Evolutionary conservation across 2,329 filamentous ascomycete genomes (phyloP).

Genomic region (Tothia fuscella): DNA sequence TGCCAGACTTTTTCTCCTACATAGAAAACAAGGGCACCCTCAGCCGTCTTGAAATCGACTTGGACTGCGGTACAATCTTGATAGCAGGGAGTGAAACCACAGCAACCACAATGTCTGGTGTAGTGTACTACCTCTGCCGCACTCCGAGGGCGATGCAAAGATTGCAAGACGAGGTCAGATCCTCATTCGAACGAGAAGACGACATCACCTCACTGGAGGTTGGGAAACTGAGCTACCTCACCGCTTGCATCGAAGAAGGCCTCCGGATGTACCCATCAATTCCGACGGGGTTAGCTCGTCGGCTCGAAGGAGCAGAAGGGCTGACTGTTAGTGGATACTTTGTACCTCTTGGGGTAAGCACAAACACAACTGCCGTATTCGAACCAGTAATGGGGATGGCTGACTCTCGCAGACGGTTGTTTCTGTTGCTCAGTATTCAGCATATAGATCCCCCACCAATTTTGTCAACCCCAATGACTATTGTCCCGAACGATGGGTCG

Average conservation of each 20-base stretch:
- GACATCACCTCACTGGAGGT: slow-evolving; percentile 5
- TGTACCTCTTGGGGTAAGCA: no score
- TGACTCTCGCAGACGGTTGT: background rate
- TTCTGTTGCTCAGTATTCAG: background rate
- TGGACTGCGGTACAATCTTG: no score
- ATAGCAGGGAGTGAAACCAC: slow-evolving; percentile 10
- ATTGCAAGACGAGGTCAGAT: slow-evolving; percentile 5
- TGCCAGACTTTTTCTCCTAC: no score
- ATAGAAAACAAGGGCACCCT: no score
- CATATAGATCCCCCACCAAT: slow-evolving; percentile 20
- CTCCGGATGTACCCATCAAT: slow-evolving; percentile 13
- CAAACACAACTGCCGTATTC: background rate
- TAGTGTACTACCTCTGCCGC: background rate
- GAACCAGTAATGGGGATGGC: no score
- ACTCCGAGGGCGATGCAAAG: background rate
- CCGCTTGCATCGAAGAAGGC: slow-evolving; percentile 9
- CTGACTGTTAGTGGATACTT: no score
- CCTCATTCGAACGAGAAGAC: background rate
- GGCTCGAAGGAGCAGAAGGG: slow-evolving; percentile 12
- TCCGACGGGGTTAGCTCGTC: slow-evolving; percentile 13
- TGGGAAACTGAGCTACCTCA: slow-evolving; percentile 1
- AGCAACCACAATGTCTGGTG: slow-evolving; percentile 2
- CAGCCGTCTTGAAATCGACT: no score
- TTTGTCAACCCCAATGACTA: slow-evolving; percentile 21
- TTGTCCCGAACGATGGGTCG: slow-evolving; percentile 25